Conservation (phyloP, 257 asterid species). For the Ajuga chamaepitys region DNA sequence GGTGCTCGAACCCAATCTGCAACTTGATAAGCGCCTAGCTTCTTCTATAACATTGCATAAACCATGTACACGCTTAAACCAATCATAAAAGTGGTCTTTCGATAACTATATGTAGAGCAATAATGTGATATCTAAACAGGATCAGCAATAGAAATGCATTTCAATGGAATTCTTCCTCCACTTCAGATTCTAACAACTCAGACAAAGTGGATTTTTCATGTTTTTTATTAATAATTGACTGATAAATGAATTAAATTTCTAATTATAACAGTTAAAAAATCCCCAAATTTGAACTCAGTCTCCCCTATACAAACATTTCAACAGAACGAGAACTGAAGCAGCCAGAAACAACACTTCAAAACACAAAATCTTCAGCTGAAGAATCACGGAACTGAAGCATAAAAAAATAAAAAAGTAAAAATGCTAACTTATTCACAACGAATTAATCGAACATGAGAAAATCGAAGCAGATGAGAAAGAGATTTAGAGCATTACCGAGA, state of each 20-base stretch:
- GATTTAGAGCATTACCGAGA: constrained; percentile 16
- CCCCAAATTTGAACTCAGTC: background rate
- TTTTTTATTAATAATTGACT: no score
- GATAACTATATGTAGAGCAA: no score
- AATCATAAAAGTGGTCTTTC: background rate
- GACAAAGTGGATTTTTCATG: background rate
- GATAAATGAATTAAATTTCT: background rate
- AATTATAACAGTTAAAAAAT: background rate
- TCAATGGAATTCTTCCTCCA: background rate
- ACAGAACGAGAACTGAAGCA: background rate
- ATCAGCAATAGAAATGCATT: background rate
- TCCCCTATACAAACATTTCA: background rate
- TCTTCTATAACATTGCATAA: no score
- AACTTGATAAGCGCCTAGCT: no score
- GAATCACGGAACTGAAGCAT: background rate
- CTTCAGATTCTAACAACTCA: background rate
- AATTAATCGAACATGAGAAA: background rate
- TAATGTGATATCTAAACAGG: background rate
- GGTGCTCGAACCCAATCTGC: no score
- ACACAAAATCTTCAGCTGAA: background rate
- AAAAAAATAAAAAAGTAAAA: background rate
- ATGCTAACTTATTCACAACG: background rate
- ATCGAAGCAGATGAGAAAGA: background rate
- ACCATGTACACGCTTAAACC: background rate
- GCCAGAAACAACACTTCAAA: background rate